A percentile compares a stretch with the other conserved stretches of the same genome.
Conservation (phyloP, 495 filamentous ascomycete species). For the Penicillium cinerascens region DNA sequence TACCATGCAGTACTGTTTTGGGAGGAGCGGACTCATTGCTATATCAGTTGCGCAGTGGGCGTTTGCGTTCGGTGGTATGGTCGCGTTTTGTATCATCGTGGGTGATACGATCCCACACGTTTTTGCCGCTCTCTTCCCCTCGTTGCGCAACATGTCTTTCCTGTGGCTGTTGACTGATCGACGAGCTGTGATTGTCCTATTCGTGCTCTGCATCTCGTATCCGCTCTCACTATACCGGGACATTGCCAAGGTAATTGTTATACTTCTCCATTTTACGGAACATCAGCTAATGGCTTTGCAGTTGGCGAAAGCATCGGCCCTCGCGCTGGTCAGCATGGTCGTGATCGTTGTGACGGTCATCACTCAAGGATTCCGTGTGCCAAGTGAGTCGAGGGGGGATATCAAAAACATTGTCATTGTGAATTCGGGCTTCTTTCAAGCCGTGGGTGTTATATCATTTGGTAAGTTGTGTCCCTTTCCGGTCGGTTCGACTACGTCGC, state of each 20-base stretch:
- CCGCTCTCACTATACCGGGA: conserved; percentile 90
- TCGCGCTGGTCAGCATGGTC: conserved; percentile 88
- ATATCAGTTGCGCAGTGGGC: conserved; percentile 91
- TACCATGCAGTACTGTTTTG: conserved; percentile 92
- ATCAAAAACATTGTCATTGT: conserved; percentile 65
- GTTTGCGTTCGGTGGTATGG: conserved; percentile 98
- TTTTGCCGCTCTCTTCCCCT: conserved; percentile 74
- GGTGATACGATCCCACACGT: conserved; percentile 95
- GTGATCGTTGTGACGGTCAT: conserved; percentile 88
- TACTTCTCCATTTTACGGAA: background rate
- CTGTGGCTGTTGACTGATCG: conserved; percentile 78
- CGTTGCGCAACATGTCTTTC: conserved; percentile 65
- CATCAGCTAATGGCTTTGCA: conserved; percentile 37
- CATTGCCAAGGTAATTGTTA: conserved; percentile 77
- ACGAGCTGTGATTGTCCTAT: conserved; percentile 77
- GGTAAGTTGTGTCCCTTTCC: conserved; percentile 48
- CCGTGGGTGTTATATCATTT: conserved; percentile 96
- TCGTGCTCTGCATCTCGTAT: conserved; percentile 82
- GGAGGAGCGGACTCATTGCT: conserved; percentile 78
- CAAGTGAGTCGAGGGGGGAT: conserved; percentile 63
- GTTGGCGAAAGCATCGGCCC: conserved; percentile 90
- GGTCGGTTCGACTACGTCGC: conserved; percentile 1
- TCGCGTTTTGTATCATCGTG: conserved; percentile 95
- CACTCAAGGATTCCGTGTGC: conserved; percentile 73
- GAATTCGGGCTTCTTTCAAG: conserved; percentile 86